phyloP scores from a whole-genome alignment of 192 early-diverging fungal genomes.

The Allomyces macrogynus region DNA sequence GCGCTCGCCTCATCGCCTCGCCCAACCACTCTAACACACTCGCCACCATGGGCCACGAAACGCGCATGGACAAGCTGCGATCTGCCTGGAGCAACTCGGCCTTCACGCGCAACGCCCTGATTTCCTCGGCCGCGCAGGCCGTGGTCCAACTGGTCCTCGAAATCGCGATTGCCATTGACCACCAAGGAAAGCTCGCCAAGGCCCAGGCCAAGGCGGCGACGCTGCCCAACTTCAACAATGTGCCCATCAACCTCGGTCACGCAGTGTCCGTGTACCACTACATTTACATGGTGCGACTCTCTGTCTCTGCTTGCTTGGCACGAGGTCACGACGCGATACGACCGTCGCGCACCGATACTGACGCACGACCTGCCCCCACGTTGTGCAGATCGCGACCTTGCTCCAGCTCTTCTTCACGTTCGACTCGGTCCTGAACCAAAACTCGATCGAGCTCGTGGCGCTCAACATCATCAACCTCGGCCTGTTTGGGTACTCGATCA shows the following conservation, averaged over 20 bases:
- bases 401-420: not conserved
- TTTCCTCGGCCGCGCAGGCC: not conserved
- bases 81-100: not conserved
- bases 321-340: no score
- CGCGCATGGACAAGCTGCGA: no score
- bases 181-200: not conserved
- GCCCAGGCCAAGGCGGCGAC: no score
- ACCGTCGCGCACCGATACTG: not conserved
- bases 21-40: no score
- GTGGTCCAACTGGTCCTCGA: not conserved
- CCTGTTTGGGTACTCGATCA: not conserved
- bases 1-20: no score
- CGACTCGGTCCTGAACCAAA: not conserved
- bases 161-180: not conserved
- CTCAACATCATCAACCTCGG: not conserved
- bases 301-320: no score
- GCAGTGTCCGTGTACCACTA: not conserved
- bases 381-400: not conserved
- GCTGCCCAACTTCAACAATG: no score
- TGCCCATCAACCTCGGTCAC: not conserved
- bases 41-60: no score
- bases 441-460: not conserved
- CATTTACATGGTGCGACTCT: not conserved
- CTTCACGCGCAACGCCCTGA: not conserved
- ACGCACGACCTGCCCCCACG: not conserved